These are phyloP conservation scores for Aspergillus sp. DNA, from an alignment of 2,329 filamentous ascomycete species.

Conservation along the genomic window DNA sequence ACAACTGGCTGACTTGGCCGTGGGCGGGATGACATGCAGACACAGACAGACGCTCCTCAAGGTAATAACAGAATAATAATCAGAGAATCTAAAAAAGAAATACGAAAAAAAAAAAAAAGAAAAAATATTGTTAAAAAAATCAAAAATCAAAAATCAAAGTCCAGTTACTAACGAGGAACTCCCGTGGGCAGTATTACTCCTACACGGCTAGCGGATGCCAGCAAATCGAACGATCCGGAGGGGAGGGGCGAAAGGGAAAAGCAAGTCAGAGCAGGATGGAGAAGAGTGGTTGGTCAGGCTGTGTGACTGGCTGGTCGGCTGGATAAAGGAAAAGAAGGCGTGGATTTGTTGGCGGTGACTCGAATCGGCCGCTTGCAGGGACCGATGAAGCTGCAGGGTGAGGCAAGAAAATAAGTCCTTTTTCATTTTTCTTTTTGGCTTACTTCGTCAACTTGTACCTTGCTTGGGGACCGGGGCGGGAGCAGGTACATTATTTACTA, in stretches of 20 bases:
- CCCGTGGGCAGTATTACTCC: not conserved
- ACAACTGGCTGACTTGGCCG: constrained; percentile 19
- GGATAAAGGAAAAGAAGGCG: not conserved
- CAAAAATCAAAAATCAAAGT: constrained; percentile 2
- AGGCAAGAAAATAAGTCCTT: not conserved
- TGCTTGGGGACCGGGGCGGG: not conserved
- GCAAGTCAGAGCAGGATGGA: not conserved
- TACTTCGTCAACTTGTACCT: not conserved
- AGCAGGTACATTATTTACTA: not conserved
- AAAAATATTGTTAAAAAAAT: not conserved
- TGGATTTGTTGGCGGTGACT: constrained; percentile 24
- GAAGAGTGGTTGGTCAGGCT: not conserved
- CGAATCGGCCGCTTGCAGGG: constrained; percentile 35
- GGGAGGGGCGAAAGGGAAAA: not conserved
- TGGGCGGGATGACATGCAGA: constrained; percentile 21
- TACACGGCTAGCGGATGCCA: constrained; percentile 13
- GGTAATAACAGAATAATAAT: not conserved
- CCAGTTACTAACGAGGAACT: not conserved
- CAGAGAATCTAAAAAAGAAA: constrained; percentile 3
- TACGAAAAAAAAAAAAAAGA: not conserved
- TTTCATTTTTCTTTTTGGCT: not conserved
- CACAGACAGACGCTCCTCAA: constrained; percentile 5
- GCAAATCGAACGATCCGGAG: constrained; percentile 15
- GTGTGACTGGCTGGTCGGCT: not conserved
- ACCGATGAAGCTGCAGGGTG: not conserved